Conservation (phyloP, 2,329 filamentous ascomycete genomes). For the Colletotrichum endophyticum region DNA sequence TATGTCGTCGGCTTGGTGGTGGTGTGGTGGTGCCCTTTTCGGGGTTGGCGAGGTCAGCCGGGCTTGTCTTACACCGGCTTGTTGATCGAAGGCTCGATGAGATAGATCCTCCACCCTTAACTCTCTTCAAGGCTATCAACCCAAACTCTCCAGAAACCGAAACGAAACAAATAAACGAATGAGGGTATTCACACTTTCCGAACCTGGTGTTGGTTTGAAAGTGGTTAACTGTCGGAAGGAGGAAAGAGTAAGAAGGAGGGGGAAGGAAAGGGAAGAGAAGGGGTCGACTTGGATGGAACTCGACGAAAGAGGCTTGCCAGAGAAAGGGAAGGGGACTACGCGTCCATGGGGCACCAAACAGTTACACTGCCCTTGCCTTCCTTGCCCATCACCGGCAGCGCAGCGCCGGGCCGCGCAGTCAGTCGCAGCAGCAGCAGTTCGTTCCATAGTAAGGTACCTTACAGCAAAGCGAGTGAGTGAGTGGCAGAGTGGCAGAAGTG, state of each 20-base stretch:
- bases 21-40: background rate
- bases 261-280: background rate
- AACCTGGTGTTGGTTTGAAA: background rate
- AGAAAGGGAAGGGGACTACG: background rate
- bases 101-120: background rate
- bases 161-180: background rate
- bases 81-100: background rate
- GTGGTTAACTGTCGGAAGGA: background rate
- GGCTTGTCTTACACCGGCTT: background rate
- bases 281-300: background rate
- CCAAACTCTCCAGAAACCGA: background rate
- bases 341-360: background rate
- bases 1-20: background rate
- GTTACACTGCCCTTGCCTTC: background rate
- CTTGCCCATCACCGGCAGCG: background rate
- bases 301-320: background rate
- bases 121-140: background rate
- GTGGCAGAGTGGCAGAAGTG: background rate
- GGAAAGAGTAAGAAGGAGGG: background rate
- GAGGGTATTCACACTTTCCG: background rate
- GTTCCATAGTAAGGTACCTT: background rate
- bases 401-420: background rate
- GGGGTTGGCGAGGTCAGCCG: background rate
- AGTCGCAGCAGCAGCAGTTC: background rate
- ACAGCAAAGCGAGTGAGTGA: background rate